A percentile compares a stretch with the other conserved stretches of the same genome.
Evolutionary conservation across 305 asterid genomes (phyloP).

Genomic region (Ilex paraguariensis): DNA sequence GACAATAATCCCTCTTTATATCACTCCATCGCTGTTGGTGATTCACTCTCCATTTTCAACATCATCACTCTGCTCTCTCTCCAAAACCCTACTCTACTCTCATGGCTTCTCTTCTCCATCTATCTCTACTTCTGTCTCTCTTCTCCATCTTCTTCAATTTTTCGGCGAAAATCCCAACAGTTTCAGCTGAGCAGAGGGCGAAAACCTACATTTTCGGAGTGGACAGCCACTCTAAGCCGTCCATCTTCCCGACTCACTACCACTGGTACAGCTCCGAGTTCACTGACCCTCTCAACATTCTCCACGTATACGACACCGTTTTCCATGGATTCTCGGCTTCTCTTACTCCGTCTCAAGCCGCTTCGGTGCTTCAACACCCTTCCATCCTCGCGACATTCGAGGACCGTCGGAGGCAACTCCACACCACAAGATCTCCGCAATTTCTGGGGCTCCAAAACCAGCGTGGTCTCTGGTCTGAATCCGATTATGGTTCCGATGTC

Average conservation of each 20-base stretch:
- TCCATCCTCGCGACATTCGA: constrained; percentile 67
- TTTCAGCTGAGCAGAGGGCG: constrained; percentile 30
- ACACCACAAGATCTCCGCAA: constrained; percentile 92
- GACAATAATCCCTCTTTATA: constrained; percentile 21
- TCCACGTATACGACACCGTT: constrained; percentile 80
- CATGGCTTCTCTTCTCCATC: constrained; percentile 6
- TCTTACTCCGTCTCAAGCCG: constrained; percentile 52
- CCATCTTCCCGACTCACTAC: constrained; percentile 75
- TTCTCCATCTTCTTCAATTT: constrained; percentile 15
- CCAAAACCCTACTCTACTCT: constrained; percentile 5
- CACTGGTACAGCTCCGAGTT: constrained; percentile 92
- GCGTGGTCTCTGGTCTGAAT: constrained; percentile 88
- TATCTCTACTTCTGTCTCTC: constrained; percentile 9
- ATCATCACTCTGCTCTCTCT: constrained; percentile 1
- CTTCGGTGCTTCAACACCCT: constrained; percentile 52
- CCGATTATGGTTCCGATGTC: constrained; percentile 88
- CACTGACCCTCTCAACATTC: constrained; percentile 55
- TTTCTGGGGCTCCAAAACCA: constrained; percentile 81
- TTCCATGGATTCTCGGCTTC: constrained; percentile 91
- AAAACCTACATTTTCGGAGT: constrained; percentile 76
- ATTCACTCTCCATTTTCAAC: neutral
- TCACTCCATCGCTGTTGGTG: neutral
- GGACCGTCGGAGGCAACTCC: constrained; percentile 77
- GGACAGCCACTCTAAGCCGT: constrained; percentile 64
- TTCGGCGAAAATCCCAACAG: constrained; percentile 6